Base-by-base conservation (phyloP, 1,284 basidiomycete species). In the Pseudozyma sp. region DNA sequence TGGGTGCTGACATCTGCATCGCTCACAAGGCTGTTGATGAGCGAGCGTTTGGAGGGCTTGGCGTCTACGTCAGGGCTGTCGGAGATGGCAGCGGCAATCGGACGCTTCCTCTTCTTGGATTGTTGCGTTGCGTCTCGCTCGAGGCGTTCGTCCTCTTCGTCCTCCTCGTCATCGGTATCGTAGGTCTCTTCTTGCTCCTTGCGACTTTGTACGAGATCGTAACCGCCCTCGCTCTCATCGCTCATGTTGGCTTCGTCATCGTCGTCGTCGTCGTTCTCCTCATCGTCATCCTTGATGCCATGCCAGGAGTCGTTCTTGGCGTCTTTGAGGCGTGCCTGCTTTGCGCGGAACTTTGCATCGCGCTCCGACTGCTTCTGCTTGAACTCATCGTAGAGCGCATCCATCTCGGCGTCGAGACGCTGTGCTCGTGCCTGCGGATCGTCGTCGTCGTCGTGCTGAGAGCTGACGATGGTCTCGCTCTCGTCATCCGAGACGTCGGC, bases 311-410 rank as follows among this genome's bases (percentile, higher is more conserved):
- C 82, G 48, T 77, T 77, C 57, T 81, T 77, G 77, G 89, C 89
- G 82, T 91, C 90, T 84, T 91, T 91, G 80, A 89, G 87, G 57
- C 94, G 88, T 9, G 91, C 90, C 85, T 97, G 91, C 85, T 91
- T 91, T 49, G 92, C 94, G 81, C 90, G 93, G 87, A 89, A 94
- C 86, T 97, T 98, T 42, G 92, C 89, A 84, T 99, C 95, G 56
- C 90, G 88, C 82, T 95, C 94, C 60, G 89, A 88, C 86, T 94
- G 86, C 65, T 92, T 89, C 56, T 91, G 90, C 83, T 90, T 91
- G 85, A 97, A 99, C 40, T 90, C 88, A 76, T 94, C 91, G 86
- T 99, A 99, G 77, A 97, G 86, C 7, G 88, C 90, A 81, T 99
- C 94, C 70, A 99, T 87, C 79, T 94, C 92, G 34, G 87, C 90